Base-by-base conservation (phyloP, 2,329 filamentous ascomycete genomes). In the Xylariaceae sp. region DNA sequence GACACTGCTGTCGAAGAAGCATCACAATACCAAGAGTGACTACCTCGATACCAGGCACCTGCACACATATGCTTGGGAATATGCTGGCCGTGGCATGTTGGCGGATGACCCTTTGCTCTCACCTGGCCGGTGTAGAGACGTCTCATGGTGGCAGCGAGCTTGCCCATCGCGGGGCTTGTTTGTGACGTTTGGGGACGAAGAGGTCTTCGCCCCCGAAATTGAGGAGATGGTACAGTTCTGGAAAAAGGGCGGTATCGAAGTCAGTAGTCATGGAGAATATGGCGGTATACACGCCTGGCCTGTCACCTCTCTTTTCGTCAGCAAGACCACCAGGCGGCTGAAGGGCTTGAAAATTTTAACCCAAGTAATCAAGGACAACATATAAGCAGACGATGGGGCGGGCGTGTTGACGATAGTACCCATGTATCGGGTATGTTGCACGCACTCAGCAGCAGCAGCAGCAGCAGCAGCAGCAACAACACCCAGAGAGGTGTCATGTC, bases 231-330 rank as follows among this genome's bases (percentile, higher is more conserved):
- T 89, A 10, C 72, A 74, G 10, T 73, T 82, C 35, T 76, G 90
- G 58, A 76, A 78, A 59, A 78, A 78, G 53, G 77, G 80, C 11
- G 80, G 80, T 2, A 73, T 83, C 39, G 71, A 80, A 44, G 79
- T 88, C n/a, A 76, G 79, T 56, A 79, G 78, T 57, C 77, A 82
- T 66, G 83, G 84, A 68, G 85, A 89, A 65, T 74, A 78, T 34
- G 87, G 83, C 11, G 86, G 84, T 2, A 86, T 94, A 59, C 90
- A 95, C 73, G 90, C 87, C 9, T 95, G 90, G 91, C 89, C 90
- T 0, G 87, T 95, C 17, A 88, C 87, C 8, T 79, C 79, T 51
- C 67, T 84, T n/a, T 84, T 85, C 67, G 71, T 86, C 34, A 79
- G 81, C 51, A 76, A 76, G 30, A 69, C 71, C n/a, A 74, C 78